Conservation (phyloP, 306 rosid species). For the Corylus avellana region DNA sequence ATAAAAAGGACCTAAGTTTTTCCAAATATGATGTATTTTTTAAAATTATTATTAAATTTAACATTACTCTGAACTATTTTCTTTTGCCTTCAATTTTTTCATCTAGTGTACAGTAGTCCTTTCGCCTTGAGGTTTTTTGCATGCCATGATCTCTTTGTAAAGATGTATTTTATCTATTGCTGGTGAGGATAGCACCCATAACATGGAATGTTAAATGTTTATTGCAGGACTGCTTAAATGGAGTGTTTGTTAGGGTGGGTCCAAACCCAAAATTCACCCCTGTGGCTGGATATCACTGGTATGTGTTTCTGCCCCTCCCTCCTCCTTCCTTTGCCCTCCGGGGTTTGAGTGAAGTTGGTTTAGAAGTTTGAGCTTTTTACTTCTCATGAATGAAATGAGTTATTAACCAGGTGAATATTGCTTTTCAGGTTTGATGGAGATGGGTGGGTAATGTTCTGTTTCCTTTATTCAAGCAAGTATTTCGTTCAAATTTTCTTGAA, state of each 20-base stretch:
- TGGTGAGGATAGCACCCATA: slow-evolving; percentile 14
- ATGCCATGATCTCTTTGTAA: neutral
- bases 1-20: too few relatives aligned
- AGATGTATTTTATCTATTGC: neutral
- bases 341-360: too few relatives aligned
- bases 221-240: slow-evolving; percentile 81
- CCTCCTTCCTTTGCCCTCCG: too few relatives aligned
- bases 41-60: too few relatives aligned
- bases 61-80: too few relatives aligned
- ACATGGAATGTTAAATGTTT: slow-evolving; percentile 22
- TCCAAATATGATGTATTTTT: too few relatives aligned
- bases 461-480: slow-evolving; percentile 17
- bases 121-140: neutral
- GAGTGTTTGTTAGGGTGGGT: slow-evolving; percentile 95
- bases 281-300: slow-evolving; percentile 95
- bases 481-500: slow-evolving; percentile 22
- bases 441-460: slow-evolving; percentile 61
- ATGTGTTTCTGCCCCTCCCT: neutral
- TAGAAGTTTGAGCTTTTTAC: too few relatives aligned
- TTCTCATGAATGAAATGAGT: neutral
- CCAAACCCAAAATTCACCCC: slow-evolving; percentile 86
- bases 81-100: too few relatives aligned
- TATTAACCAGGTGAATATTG: slow-evolving; percentile 20
- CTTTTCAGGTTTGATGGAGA: slow-evolving; percentile 98
- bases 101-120: too few relatives aligned